Evolutionary conservation across 495 filamentous ascomycete species (phyloP).

Genomic region (Extremus antarcticus): DNA sequence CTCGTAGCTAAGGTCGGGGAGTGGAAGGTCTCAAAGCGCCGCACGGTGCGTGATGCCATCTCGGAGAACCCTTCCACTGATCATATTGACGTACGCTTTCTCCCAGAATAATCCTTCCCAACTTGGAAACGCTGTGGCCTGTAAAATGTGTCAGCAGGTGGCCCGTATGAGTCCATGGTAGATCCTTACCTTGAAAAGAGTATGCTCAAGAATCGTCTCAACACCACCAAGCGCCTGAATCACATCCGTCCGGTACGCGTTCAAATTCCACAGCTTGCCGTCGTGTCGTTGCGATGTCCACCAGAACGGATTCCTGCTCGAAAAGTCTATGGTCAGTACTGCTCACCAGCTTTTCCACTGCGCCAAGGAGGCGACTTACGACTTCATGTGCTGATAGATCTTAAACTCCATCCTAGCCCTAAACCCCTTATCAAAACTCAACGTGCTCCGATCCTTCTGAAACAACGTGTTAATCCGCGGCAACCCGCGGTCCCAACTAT

Average conservation of each 20-base stretch:
- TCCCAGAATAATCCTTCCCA: conserved; percentile 99
- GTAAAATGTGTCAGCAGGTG: too few species aligned
- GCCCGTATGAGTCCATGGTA: too few species aligned
- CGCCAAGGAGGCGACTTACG: not conserved
- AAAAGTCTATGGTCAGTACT: not conserved
- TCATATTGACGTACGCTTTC: too few species aligned
- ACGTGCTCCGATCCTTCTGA: conserved; percentile 95
- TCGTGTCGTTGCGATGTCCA: conserved; percentile 98
- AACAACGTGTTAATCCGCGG: conserved; percentile 99
- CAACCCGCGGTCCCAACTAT: conserved; percentile 97
- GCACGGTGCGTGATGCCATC: too few species aligned
- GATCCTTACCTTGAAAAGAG: conserved; percentile 95
- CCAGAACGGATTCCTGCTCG: conserved; percentile 78
- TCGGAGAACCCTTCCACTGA: too few species aligned
- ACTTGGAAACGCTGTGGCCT: conserved; percentile 94
- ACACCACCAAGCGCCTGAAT: conserved; percentile 98
- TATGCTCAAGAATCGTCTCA: conserved; percentile 98
- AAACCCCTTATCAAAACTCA: conserved; percentile 99
- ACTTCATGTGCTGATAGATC: conserved; percentile 95
- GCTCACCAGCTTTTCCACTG: not conserved
- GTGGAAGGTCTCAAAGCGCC: too few species aligned
- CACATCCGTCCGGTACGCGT: conserved; percentile 95
- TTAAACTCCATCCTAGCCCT: conserved; percentile 95
- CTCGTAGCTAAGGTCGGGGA: too few species aligned
- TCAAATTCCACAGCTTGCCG: conserved; percentile 97